Evolutionary conservation across 768 basidiomycete genomes (phyloP), one percentile per base, ranked within the genome.

Genomic region (Daedaleopsis nitida): DNA sequence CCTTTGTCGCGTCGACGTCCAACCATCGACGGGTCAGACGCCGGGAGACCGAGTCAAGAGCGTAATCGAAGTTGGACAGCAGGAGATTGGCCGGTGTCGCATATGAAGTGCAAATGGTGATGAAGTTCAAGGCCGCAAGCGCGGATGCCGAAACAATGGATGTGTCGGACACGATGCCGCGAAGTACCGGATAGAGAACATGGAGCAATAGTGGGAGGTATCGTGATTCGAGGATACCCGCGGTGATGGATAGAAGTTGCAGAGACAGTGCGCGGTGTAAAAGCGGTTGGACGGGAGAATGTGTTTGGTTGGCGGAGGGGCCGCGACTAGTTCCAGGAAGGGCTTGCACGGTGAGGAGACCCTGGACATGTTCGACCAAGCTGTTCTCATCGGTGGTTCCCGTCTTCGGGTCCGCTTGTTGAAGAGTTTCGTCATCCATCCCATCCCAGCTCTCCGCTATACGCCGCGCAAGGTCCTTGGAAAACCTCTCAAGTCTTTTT

Each of bases 41-140:
- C 21, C 93, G 88, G 2, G 94, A 92, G 16, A 96, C 88, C 2
- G 91, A 86, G 66, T 98, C 94, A 57, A 99, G 84, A 10, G 94
- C 90, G 70, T 99, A 98, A 74, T 99, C 96, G 66, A 96, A 96
- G 73, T 99, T 97, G 21, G 96, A 89, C 42, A 98, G 81, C 6
- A 99, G 79, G 27, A 98, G 80, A 68, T 96, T 96, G 47, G 88
- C 86, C 0, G 92, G 83, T 4, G 93, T 91, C n/a, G 95, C 94
- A 67, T 94, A 96, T 5, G 90, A 93, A 2, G 89, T 86, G 55
- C 84, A 79, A n/a, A 80, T 76, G 8, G 94, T 81, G 37, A 96
- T 82, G 60, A 81, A 86, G 60, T 83, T 73, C 56, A 99, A 79
- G 1, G 94, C 80, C 5, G 88, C 85, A 10, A 88, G 76, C 1